These are phyloP conservation scores for Cutaneotrichosporon sp. DNA, from an alignment of 1,284 basidiomycete genomes.

Conservation along the genomic window DNA sequence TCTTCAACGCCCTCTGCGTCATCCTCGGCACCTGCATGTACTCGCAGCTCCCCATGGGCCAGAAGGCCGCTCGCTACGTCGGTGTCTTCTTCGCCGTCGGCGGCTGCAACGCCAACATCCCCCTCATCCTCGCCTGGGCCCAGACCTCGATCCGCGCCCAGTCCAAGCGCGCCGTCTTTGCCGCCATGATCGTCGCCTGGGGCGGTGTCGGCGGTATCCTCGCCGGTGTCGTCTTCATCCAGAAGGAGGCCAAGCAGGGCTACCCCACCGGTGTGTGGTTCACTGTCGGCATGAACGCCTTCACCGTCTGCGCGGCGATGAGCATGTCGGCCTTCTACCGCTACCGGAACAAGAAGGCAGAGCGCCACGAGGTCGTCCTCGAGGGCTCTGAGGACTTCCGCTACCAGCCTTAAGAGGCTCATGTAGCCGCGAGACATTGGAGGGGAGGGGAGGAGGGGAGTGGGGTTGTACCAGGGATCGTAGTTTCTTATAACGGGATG, in stretches of 20 bases:
- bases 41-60: constrained; percentile 13
- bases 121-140: constrained; percentile 44
- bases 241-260: constrained; percentile 18
- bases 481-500: no score
- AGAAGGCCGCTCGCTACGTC: constrained; percentile 17
- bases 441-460: no score
- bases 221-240: constrained; percentile 18
- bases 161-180: constrained; percentile 46
- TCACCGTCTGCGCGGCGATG: constrained; percentile 1
- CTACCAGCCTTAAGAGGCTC: constrained; percentile 16
- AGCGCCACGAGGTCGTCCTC: constrained; percentile 3
- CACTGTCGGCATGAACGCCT: constrained; percentile 17
- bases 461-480: no score
- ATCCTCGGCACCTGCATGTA: constrained; percentile 19
- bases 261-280: constrained; percentile 24
- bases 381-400: constrained; percentile 16
- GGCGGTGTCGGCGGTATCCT: constrained; percentile 28
- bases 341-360: constrained; percentile 15
- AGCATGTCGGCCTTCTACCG: constrained; percentile 11
- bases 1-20: constrained; percentile 13
- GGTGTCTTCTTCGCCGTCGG: constrained; percentile 37
- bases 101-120: constrained; percentile 42
- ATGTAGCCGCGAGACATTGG: no score
- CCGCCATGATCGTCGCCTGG: constrained; percentile 20
- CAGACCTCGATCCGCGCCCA: constrained; percentile 55